Percentiles rank a stretch among this genome's conserved stretches.
phyloP scores from a whole-genome alignment of 257 asterid genomes.

The Mitragyna speciosa region DNA sequence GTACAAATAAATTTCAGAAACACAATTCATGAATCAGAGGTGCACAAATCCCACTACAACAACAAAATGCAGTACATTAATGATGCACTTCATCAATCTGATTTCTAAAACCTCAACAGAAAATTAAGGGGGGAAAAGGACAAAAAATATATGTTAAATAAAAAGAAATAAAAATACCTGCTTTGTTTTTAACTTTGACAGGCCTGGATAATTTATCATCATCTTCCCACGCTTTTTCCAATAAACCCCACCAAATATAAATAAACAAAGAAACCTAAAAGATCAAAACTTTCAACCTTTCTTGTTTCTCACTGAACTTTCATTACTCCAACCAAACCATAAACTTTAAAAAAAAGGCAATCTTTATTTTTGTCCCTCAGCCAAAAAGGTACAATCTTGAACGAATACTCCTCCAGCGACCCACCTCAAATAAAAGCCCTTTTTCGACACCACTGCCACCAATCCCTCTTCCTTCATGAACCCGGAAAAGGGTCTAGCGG shows the following conservation, averaged over 20 bases:
- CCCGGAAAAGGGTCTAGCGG: neutral
- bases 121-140: too few species aligned
- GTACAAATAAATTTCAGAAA: too few species aligned
- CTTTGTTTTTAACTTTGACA: constrained; percentile 51
- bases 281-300: neutral
- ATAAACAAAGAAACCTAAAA: neutral
- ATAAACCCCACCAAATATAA: neutral
- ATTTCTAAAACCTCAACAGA: neutral
- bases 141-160: neutral
- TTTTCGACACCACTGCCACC: neutral
- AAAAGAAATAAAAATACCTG: constrained; percentile 36
- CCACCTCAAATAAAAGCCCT: neutral
- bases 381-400: neutral
- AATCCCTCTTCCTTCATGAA: neutral
- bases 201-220: constrained; percentile 57
- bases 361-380: neutral
- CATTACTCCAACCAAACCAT: too few species aligned
- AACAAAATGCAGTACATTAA: neutral
- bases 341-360: neutral
- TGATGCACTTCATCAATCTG: neutral
- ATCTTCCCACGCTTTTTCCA: constrained; percentile 27
- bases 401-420: neutral
- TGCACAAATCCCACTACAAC: neutral
- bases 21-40: neutral
- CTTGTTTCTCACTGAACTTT: neutral